Base-by-base conservation (phyloP, 78 protist species). In the Dictyostelium brefeldianum region DNA sequence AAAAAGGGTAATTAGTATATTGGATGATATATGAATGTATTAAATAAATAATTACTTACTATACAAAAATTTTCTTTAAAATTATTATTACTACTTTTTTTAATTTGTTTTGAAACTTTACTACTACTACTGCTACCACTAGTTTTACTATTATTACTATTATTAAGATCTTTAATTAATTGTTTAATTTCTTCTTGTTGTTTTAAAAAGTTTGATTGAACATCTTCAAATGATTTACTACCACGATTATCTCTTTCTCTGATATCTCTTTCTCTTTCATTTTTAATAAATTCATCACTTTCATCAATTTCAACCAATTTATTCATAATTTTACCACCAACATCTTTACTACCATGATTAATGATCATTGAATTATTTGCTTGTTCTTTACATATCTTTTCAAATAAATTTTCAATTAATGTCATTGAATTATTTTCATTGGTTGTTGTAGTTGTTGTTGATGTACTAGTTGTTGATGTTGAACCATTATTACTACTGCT, bases 111-210 rank as follows among this genome's bases (percentile, higher is more conserved):
- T 29, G 9, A 20, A 59, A 17, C 18, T 11, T 17, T 22, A 8
- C 18, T 59, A 22, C 18, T n/a, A 73, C n/a, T 47, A 46, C n/a
- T 71, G 20, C 20, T 69, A 69, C 17, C 31, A n/a, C 8, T 25
- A 43, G 36, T 71, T 5, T 71, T 71, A 71, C 3, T 27, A 31
- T 14, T 31, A 73, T 73, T 73, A n/a, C n/a, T 73, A 22, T 73
- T 73, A 47, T 9, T 71, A 15, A 15, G 41, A 36, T n/a, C 43
- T n/a, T 46, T 73, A 46, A 73, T 36, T 18, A 73, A 46, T 46
- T 73, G 79, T 73, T 73, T 73, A 36, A 73, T 73, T 73, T 73
- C 79, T 73, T 73, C 59, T 73, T 73, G 79, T 46, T 46, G 31
- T 73, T 46, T 22, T 46, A 47, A 73, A 46, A 47, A 73, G 22